Evolutionary conservation across 768 basidiomycete genomes (phyloP).

Genomic region (Trametes cinnabarina): DNA sequence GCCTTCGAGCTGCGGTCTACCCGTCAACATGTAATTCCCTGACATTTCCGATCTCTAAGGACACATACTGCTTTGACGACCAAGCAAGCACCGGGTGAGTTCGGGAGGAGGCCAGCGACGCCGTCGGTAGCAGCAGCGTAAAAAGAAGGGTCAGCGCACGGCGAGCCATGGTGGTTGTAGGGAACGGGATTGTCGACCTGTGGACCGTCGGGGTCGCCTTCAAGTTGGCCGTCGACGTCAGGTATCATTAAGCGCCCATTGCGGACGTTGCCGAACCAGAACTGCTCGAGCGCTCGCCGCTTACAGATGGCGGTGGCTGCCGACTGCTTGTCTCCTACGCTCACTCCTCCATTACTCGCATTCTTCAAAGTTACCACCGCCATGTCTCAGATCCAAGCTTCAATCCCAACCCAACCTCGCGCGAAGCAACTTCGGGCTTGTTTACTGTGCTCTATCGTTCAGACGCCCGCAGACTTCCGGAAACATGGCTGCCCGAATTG

Average conservation of each 20-base stretch:
- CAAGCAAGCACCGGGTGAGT: conserved; percentile 68
- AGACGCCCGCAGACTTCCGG: conserved; percentile 78
- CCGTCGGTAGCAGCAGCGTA: conserved; percentile 40
- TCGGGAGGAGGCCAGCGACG: conserved; percentile 56
- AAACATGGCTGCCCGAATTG: conserved; percentile 94
- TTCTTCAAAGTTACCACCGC: not conserved
- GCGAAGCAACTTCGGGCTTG: conserved; percentile 85
- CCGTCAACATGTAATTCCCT: not conserved
- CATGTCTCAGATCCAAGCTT: conserved; percentile 30
- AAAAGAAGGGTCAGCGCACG: conserved; percentile 34
- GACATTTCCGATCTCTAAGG: not conserved
- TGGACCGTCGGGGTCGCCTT: not conserved
- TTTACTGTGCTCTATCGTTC: conserved; percentile 89
- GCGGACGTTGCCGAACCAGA: conserved; percentile 10
- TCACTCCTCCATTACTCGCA: not conserved
- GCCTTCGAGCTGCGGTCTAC: conserved; percentile 43
- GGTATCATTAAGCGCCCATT: not conserved
- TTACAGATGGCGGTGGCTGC: not conserved
- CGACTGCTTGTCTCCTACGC: too few relatives aligned
- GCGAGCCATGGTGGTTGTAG: conserved; percentile 21
- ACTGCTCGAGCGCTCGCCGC: not conserved
- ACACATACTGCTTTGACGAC: conserved; percentile 61
- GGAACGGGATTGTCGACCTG: not conserved
- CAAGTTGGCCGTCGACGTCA: conserved; percentile 2
- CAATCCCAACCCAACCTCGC: conserved; percentile 58